Evolutionary conservation across 257 asterid species (phyloP), one percentile per base, ranked within the genome.

Genomic region (Primulina huaijiensis): DNA sequence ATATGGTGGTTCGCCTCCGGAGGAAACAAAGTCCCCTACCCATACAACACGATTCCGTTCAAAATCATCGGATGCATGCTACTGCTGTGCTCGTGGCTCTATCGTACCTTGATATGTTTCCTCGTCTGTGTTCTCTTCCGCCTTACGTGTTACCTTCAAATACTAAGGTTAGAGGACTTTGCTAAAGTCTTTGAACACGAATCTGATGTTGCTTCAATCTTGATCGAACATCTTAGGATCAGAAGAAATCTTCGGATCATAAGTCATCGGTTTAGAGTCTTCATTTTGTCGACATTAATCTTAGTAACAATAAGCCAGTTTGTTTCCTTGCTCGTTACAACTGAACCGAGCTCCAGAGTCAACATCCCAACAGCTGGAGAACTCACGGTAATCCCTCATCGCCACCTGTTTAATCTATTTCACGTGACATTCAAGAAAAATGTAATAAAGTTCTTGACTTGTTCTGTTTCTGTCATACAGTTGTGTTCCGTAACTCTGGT

Each of bases 1-100:
- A 87, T 90, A 71, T 93, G 99, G 99, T 93, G 99, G 99, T 87
- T 90, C 71, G 74, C 82, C 74, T 89, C 99, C 0, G 88, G 89
- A 11, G 97, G 97, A 59, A 79, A 79, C 31, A 92, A 88, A 68
- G 90, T 93, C 30, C 99, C 99, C 14, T 89, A 87, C 68, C 30
- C 91, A 16, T 83, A 77, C 81, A 90, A 90, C 77, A 78, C 77
- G 17, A 69, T 69, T 73, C 52, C 84, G 69, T 90, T 96, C 87
- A 82, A 87, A 67, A 59, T 53, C 25, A 34, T 86, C 0, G 77
- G 83, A 7, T 90, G 99, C 85, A 61, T 83, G 66, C 82, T 93
- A 27, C 57, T 90, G 63, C 23, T 89, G 79, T 80, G 84, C 35
- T 93, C 99, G 0, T 93, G 99, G 99, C 88, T 93, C 2, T 93